Evolutionary conservation across 169 alveolate genomes (phyloP).

Genomic region (Plasmodium gonderi): DNA sequence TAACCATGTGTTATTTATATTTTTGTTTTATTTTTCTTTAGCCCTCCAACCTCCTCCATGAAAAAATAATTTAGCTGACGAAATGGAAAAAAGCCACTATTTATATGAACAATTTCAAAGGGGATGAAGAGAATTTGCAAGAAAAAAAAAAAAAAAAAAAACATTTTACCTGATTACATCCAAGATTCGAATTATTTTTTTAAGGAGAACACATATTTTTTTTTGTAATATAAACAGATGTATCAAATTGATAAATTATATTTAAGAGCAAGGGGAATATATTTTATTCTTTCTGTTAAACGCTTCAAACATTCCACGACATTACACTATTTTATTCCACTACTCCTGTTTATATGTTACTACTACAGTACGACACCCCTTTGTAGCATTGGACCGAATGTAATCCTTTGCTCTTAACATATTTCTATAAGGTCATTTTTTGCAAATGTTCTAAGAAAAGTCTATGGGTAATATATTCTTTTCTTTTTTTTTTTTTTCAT

Average conservation of each 20-base stretch:
- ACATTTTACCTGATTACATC: neutral
- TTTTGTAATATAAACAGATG: neutral
- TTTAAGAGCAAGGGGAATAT: neutral
- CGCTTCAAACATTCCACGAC: neutral
- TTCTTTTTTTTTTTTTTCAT: neutral
- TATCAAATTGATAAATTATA: neutral
- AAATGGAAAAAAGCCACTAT: neutral
- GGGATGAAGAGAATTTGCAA: no score
- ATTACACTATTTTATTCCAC: neutral
- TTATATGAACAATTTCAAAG: neutral
- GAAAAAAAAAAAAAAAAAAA: neutral
- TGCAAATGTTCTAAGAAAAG: neutral
- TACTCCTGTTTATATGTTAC: neutral
- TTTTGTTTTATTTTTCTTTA: neutral
- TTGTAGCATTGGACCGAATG: neutral
- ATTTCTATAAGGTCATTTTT: neutral
- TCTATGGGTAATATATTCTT: neutral
- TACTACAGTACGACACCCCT: neutral
- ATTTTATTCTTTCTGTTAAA: neutral
- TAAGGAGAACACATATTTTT: neutral
- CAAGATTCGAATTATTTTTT: neutral
- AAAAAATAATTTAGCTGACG: neutral
- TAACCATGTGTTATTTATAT: no score
- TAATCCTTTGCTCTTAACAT: neutral
- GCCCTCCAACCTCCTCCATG: neutral